These are phyloP conservation scores for Dunaliella primolecta DNA, from an alignment of 139 green algal species.

Conservation along the genomic window DNA sequence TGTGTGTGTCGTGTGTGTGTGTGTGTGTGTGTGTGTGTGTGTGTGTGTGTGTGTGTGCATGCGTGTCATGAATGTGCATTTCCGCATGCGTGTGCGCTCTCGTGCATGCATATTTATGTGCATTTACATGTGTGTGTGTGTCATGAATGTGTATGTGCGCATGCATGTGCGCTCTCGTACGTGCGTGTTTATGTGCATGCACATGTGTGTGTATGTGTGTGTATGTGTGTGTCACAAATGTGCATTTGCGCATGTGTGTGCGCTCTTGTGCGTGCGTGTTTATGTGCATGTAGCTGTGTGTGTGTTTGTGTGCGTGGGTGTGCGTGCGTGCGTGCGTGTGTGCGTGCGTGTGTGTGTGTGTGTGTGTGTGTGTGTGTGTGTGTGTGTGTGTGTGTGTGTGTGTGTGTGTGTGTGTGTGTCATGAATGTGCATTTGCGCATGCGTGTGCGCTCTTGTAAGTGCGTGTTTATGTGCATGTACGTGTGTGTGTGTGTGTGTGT, in stretches of 20 bases:
- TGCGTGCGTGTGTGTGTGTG: conserved; percentile 11
- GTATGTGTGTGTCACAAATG: background rate
- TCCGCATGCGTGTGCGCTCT: background rate
- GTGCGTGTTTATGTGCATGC: background rate
- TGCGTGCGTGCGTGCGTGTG: background rate
- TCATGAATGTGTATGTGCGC: background rate
- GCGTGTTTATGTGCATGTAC: background rate
- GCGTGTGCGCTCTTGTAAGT: background rate
- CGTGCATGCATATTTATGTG: background rate
- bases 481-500: conserved; percentile 8
- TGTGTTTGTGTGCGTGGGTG: conserved; percentile 13
- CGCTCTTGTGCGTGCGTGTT: background rate
- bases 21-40: no score
- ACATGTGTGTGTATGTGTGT: conserved; percentile 9
- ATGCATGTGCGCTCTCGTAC: background rate
- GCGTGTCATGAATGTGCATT: background rate
- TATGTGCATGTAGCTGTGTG: background rate
- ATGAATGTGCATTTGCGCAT: background rate
- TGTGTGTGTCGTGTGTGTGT: no score
- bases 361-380: conserved; percentile 12
- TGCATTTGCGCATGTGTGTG: background rate
- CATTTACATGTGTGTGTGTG: background rate
- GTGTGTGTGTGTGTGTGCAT: background rate
- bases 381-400: background rate
- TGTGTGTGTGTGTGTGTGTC: background rate